Evolutionary conservation across 768 basidiomycete species (phyloP).

Genomic region (Tricholoma saponaceum): DNA sequence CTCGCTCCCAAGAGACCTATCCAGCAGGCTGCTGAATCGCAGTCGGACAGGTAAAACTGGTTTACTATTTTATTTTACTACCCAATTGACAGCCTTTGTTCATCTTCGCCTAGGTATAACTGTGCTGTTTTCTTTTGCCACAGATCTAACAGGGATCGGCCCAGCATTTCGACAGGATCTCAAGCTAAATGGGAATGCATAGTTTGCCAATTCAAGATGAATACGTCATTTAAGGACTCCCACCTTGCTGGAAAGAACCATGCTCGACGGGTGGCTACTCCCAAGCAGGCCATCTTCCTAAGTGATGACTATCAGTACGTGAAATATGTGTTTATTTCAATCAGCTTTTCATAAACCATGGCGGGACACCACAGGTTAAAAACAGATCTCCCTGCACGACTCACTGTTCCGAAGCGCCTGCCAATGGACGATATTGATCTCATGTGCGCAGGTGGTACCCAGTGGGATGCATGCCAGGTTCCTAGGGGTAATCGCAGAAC

Average conservation of each 20-base stretch:
- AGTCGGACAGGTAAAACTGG: too few species aligned
- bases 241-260: background rate
- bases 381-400: background rate
- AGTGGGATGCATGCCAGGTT: background rate
- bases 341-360: background rate
- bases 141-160: too few species aligned
- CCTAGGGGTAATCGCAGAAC: background rate
- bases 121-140: too few species aligned
- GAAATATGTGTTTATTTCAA: background rate
- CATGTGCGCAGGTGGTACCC: background rate
- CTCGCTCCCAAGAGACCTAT: background rate
- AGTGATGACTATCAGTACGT: background rate
- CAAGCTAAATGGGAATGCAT: background rate
- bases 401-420: background rate
- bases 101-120: background rate
- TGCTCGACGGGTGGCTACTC: background rate
- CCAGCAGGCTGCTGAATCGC: background rate
- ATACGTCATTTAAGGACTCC: background rate
- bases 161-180: background rate
- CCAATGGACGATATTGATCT: background rate
- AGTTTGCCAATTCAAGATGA: background rate
- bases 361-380: background rate
- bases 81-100: background rate
- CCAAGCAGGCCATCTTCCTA: background rate
- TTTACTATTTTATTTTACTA: too few species aligned